Conservation (phyloP, 352 stramenopile genomes). For the Globisporangium nagaii region DNA sequence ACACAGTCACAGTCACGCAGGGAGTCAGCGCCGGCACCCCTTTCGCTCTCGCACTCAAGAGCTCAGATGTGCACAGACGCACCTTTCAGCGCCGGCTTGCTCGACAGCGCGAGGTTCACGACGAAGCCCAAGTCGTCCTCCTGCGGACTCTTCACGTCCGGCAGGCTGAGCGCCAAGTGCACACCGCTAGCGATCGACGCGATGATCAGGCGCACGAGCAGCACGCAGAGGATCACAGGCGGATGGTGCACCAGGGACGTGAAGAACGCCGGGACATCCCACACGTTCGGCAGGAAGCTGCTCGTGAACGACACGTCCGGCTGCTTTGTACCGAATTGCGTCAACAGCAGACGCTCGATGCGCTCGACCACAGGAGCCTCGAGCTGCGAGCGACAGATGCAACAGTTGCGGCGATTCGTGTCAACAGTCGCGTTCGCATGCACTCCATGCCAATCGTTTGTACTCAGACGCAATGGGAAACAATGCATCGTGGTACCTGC, state of each 20-base stretch:
- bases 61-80: not conserved
- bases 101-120: slow-evolving; percentile 51
- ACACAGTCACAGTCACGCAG: not conserved
- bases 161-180: slow-evolving; percentile 39
- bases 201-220: slow-evolving; percentile 54
- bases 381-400: not conserved
- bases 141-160: slow-evolving; percentile 56
- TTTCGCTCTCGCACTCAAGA: not conserved
- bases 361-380: slow-evolving; percentile 20
- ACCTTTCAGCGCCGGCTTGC: slow-evolving; percentile 62
- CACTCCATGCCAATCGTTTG: too few species aligned
- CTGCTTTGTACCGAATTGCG: slow-evolving; percentile 28
- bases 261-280: slow-evolving; percentile 47
- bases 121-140: slow-evolving; percentile 66
- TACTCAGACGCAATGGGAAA: not conserved
- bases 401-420: too few species aligned
- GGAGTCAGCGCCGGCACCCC: not conserved
- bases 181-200: slow-evolving; percentile 25
- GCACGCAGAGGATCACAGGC: slow-evolving; percentile 56
- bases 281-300: slow-evolving; percentile 46
- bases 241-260: slow-evolving; percentile 42
- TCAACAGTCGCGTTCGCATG: too few species aligned
- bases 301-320: slow-evolving; percentile 11
- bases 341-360: slow-evolving; percentile 43
- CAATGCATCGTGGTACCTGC: slow-evolving; percentile 35